Percentiles rank a stretch among this genome's conserved stretches.
phyloP scores from a whole-genome alignment of 2,329 filamentous ascomycete genomes.

The Fusarium equiseti region DNA sequence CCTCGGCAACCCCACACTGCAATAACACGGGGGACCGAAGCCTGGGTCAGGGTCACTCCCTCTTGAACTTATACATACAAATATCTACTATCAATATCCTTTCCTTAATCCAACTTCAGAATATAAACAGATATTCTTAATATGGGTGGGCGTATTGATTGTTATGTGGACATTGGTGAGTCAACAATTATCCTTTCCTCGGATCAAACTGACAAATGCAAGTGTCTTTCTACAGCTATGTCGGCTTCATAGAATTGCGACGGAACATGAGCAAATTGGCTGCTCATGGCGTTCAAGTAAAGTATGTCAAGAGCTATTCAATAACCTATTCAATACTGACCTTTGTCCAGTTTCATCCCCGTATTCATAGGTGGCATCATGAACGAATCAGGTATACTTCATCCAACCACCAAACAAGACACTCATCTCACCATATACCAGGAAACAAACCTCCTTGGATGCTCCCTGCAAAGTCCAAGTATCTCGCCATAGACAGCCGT shows the following conservation, averaged over 20 bases:
- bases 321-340: background rate
- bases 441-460: constrained; percentile 83
- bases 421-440: constrained; percentile 44
- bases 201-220: constrained; percentile 8
- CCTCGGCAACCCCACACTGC: constrained; percentile 32
- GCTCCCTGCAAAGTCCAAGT: constrained; percentile 73
- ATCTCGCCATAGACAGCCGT: constrained; percentile 60
- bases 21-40: constrained; percentile 1
- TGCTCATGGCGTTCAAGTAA: constrained; percentile 71
- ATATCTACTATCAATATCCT: background rate
- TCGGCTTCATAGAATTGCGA: constrained; percentile 68
- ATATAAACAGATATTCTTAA: background rate
- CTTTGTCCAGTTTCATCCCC: constrained; percentile 70
- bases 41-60: background rate
- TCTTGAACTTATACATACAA: background rate
- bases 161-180: constrained; percentile 75
- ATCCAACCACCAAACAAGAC: background rate
- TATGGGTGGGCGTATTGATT: constrained; percentile 74
- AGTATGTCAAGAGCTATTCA: constrained; percentile 61
- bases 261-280: constrained; percentile 66
- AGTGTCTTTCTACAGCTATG: constrained; percentile 75
- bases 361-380: constrained; percentile 79
- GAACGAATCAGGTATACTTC: constrained; percentile 62
- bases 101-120: accelerated
- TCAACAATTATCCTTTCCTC: background rate